Evolutionary conservation across 2,329 filamentous ascomycete genomes (phyloP).

Genomic region (Nigrospora sphaerica): DNA sequence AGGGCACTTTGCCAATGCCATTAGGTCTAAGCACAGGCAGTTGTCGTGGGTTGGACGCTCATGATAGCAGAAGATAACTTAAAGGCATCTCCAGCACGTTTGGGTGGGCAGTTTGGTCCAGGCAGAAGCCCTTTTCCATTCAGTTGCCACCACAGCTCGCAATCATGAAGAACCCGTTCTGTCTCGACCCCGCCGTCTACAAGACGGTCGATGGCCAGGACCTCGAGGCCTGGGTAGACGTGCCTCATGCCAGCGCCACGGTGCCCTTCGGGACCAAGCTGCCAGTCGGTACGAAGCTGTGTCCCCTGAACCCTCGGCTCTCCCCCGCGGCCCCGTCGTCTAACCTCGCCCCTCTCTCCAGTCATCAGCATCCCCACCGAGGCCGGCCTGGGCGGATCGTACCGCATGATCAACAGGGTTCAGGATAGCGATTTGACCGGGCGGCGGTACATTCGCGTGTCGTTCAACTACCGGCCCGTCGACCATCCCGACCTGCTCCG

Average conservation of each 20-base stretch:
- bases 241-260: slow-evolving; percentile 8
- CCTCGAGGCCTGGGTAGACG: slow-evolving; percentile 20
- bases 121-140: too few relatives aligned
- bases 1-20: too few relatives aligned
- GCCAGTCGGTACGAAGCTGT: neutral
- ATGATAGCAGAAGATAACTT: too few relatives aligned
- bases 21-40: too few relatives aligned
- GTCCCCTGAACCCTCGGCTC: too few relatives aligned
- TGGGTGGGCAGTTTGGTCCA: too few relatives aligned
- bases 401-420: slow-evolving; percentile 27
- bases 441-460: slow-evolving; percentile 29
- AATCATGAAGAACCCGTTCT: slow-evolving; percentile 1
- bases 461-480: slow-evolving; percentile 18
- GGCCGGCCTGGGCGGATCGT: slow-evolving; percentile 33
- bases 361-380: slow-evolving; percentile 35
- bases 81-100: too few relatives aligned
- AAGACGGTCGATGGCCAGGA: slow-evolving; percentile 17
- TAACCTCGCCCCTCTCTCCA: slow-evolving; percentile 3
- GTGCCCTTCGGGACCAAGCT: slow-evolving; percentile 1
- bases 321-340: too few relatives aligned
- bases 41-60: too few relatives aligned
- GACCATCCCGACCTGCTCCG: slow-evolving; percentile 2
- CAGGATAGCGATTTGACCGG: slow-evolving; percentile 28
- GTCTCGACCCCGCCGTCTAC: slow-evolving; percentile 14
- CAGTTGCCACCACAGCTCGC: neutral